Evolutionary conservation across 129 eudicot species (phyloP), one percentile per base, ranked within the genome.

Genomic region (Dittrichia graveolens): DNA sequence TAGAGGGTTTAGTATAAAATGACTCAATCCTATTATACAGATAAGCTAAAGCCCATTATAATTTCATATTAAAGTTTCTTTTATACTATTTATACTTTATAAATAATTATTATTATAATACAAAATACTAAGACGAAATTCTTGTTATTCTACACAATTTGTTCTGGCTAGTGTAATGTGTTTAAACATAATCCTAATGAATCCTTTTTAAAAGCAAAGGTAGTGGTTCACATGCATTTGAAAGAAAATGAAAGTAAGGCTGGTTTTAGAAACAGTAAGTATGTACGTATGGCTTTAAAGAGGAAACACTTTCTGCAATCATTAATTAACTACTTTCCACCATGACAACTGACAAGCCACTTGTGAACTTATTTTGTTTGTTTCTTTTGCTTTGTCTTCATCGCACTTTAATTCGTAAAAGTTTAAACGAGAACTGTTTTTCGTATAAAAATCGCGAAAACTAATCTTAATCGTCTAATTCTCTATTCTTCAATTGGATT

Each of bases 301-400:
- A 43, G 24, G 15, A 62, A 74, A 75, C 67, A 75, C 46, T 75
- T 75, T 75, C 57, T 44, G 59, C 63, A 42, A 56, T 14, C 39
- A 75, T 75, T 66, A 42, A 75, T 3, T 42, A 54, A 10, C 74
- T 65, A 55, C 80, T 75, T 65, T 75, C 67, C 74, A 75, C 59
- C n/a, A n/a, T n/a, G 7, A 65, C 45, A n/a, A n/a, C n/a, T n/a
- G 74, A 75, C 43, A 54, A 46, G 60, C 45, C 73, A 65, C 74
- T 55, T 66, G 80, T 75, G 80, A 75, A 65, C 80, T 40, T n/a
- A n/a, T n/a, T n/a, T 42, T 55, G 8, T 40, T 75, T 75, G 66
- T 55, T 57, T 75, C 48, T 65, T 54, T 19, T 15, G 47, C 43
- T 75, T 64, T 75, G 79, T 75, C 79, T 65, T 64, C 65, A 65